phyloP scores from a whole-genome alignment of 2,329 filamentous ascomycete species.

The Cyphellophora europaea region DNA sequence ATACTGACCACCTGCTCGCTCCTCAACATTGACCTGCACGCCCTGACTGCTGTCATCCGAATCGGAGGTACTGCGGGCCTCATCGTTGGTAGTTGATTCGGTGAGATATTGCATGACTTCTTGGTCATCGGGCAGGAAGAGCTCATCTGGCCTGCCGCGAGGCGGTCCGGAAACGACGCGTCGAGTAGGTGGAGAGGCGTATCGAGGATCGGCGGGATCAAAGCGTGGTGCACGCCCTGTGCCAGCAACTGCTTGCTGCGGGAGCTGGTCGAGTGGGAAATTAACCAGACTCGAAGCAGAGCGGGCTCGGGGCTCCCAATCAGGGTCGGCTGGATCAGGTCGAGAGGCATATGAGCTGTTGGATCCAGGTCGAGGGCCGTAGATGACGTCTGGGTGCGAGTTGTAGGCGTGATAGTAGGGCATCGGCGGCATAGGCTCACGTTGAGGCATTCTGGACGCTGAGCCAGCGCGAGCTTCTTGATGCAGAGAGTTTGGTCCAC shows the following conservation, averaged over 20 bases:
- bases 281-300: conserved; percentile 25
- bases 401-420: conserved; percentile 23
- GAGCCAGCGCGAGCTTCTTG: conserved; percentile 34
- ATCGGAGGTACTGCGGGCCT: neutral
- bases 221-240: conserved; percentile 21
- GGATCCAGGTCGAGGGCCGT: conserved; percentile 25
- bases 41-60: conserved; percentile 13
- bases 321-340: conserved; percentile 40
- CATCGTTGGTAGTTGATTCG: conserved; percentile 11
- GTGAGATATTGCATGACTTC: conserved; percentile 16
- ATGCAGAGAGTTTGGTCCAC: conserved; percentile 24
- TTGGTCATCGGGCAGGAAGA: conserved; percentile 12
- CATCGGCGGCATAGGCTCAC: conserved; percentile 22
- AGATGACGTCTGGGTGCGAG: conserved; percentile 18
- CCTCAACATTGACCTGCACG: conserved; percentile 13
- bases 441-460: neutral
- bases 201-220: conserved; percentile 25
- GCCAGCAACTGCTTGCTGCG: conserved; percentile 20
- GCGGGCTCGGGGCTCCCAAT: conserved; percentile 33
- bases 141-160: conserved; percentile 15
- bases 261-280: conserved; percentile 22
- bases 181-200: conserved; percentile 23
- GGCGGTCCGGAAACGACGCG: conserved; percentile 33
- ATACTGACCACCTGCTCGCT: conserved; percentile 11
- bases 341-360: conserved; percentile 26